Base-by-base conservation (phyloP, 768 basidiomycete species). In the Calocybe cyanea region DNA sequence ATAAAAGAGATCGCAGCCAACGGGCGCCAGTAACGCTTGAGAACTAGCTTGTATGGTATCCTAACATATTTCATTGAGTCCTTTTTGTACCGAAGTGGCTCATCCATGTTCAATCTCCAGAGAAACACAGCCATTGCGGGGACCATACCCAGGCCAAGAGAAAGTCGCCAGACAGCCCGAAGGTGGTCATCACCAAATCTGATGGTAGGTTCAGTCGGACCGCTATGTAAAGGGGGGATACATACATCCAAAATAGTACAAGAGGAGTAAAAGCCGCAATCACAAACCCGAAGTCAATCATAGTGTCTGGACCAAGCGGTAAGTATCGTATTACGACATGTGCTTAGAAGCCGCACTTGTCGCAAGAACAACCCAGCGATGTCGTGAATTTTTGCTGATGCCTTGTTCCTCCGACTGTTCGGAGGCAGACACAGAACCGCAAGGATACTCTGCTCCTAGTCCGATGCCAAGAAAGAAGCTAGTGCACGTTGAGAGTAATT, bases 391-490 rank as follows among this genome's bases (percentile, higher is more conserved):
- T 66, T 87, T 90, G 49, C 63, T 69, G 54, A 95, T 84, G 3
- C 76, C 78, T 7, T 76, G 67, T 60, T 89, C 87, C 61, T 96
- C 93, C 0, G 91, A 87, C 56, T 91, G 88, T 58, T 95, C 93
- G 1, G 88, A 85, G 3, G 85, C 85, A 7, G 91, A 86, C 7
- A 92, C 89, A 0, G 85, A 86, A 15, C 92, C 92, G 52, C 88
- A 89, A 7, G 92, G 92, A 55, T 93, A 94, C 61, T 90, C 88
- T 3, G 87, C 88, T 4, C 91, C 89, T 0, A 92, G 73, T 19
- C 92, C 92, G 45, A 94, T 83, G 25, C 93, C 94, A 36, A 92
- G 73, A 1, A 95, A 63, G 71, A 93, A 93, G 3, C 89, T 89
- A 23, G 10, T 11, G 24, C 11, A 6, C 38, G 4, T 3, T 43